phyloP scores from a whole-genome alignment of 2,329 filamentous ascomycete species.

The Trichophyton benhamiae region DNA sequence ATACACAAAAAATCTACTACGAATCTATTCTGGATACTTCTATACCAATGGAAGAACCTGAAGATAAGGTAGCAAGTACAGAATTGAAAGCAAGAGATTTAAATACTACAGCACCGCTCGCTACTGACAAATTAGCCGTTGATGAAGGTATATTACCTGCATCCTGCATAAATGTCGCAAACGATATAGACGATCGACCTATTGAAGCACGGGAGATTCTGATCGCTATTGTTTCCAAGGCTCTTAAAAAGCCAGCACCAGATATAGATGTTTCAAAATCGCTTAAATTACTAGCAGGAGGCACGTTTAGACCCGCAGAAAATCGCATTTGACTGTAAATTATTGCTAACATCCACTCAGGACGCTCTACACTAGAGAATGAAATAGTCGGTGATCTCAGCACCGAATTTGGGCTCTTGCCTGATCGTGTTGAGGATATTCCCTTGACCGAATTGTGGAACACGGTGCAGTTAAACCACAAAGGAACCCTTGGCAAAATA shows the following conservation, averaged over 20 bases:
- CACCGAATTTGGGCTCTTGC: constrained; percentile 30
- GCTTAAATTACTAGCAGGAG: constrained; percentile 25
- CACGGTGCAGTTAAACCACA: constrained; percentile 19
- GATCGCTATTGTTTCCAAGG: constrained; percentile 20
- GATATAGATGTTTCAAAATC: constrained; percentile 20
- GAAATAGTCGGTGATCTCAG: constrained; percentile 34
- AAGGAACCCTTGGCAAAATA: constrained; percentile 23
- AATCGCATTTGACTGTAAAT: neutral
- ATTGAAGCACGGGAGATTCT: constrained; percentile 18
- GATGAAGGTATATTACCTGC: neutral
- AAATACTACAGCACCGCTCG: neutral
- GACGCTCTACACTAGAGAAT: constrained; percentile 35
- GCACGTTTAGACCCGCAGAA: constrained; percentile 8
- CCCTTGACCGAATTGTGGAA: constrained; percentile 23
- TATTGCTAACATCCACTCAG: constrained; percentile 12
- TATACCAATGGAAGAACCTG: neutral
- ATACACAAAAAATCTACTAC: constrained; percentile 18
- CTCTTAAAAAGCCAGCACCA: constrained; percentile 19
- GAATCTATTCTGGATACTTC: neutral
- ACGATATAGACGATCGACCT: constrained; percentile 10
- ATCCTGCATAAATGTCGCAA: neutral
- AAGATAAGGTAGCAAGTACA: neutral
- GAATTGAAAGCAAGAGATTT: neutral
- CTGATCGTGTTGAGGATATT: constrained; percentile 31
- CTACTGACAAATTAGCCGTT: neutral